Percentiles rank a stretch among this genome's conserved stretches.
These are phyloP conservation scores for Neoboletus brunneissimus DNA, from an alignment of 768 basidiomycete genomes.

Conservation along the genomic window DNA sequence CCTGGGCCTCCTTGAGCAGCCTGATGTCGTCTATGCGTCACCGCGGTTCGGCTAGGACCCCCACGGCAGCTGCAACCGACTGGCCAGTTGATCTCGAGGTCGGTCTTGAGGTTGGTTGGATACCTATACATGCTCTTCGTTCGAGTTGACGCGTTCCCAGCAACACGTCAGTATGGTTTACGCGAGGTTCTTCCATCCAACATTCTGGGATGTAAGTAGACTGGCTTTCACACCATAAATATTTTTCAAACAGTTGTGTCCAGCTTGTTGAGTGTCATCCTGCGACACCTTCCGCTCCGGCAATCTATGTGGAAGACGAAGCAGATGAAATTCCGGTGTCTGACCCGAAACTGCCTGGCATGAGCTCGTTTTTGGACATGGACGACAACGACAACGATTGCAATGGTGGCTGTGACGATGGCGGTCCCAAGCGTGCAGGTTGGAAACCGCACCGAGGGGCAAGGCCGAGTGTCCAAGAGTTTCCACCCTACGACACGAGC, in stretches of 20 bases:
- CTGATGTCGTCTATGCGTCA: slow-evolving; percentile 11
- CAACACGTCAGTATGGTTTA: slow-evolving; percentile 22
- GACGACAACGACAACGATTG: not conserved
- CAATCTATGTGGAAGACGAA: slow-evolving; percentile 23
- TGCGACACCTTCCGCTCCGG: slow-evolving; percentile 11
- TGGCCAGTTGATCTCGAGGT: slow-evolving; percentile 9
- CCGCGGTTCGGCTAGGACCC: not conserved
- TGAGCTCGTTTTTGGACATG: slow-evolving; percentile 16
- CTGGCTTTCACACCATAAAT: not conserved
- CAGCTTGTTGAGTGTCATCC: slow-evolving; percentile 18
- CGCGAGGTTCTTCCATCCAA: slow-evolving; percentile 22
- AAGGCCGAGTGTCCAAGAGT: not conserved
- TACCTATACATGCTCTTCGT: not conserved
- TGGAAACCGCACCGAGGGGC: not conserved
- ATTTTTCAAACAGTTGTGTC: not conserved
- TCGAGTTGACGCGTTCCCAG: not conserved
- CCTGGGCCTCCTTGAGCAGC: slow-evolving; percentile 3
- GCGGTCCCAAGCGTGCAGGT: not conserved
- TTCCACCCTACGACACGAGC: slow-evolving; percentile 17
- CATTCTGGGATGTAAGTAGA: slow-evolving; percentile 16
- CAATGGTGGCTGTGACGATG: not conserved
- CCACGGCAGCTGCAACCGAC: not conserved
- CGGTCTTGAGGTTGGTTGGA: slow-evolving; percentile 7
- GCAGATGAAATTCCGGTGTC: not conserved
- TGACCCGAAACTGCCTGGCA: slow-evolving; percentile 5